phyloP scores from a whole-genome alignment of 306 rosid genomes.

The Vicia villosa region DNA sequence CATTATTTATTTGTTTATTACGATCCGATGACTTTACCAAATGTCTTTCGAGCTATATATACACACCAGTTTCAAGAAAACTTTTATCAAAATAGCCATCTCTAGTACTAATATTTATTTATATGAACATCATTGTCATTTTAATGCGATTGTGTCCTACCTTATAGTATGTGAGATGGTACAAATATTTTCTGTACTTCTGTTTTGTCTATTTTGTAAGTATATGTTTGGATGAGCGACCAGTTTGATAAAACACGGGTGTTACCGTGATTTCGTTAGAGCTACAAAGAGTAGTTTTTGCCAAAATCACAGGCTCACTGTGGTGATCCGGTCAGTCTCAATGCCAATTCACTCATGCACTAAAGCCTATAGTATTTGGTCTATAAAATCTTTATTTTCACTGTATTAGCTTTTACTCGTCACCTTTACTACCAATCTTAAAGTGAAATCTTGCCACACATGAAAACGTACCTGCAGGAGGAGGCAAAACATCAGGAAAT shows the following conservation, averaged over 20 bases:
- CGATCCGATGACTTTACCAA: slow-evolving; percentile 27
- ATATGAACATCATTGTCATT: slow-evolving; percentile 8
- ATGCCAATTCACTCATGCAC: background rate
- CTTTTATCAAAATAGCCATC: background rate
- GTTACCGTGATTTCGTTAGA: background rate
- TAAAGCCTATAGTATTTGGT: background rate
- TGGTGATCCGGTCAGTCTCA: background rate
- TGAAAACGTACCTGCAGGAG: slow-evolving; percentile 49
- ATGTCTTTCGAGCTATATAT: slow-evolving; percentile 9
- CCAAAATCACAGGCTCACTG: background rate
- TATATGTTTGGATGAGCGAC: background rate
- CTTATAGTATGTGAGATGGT: background rate
- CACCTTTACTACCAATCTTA: background rate
- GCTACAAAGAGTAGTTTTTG: slow-evolving; percentile 1
- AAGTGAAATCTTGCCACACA: background rate
- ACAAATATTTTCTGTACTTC: background rate
- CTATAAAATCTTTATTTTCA: slow-evolving; percentile 10
- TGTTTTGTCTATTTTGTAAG: background rate
- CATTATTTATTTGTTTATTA: slow-evolving; percentile 7
- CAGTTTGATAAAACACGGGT: background rate
- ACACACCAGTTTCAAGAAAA: background rate
- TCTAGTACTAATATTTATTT: slow-evolving; percentile 20
- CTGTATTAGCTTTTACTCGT: slow-evolving; percentile 8
- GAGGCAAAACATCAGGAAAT: slow-evolving; percentile 60
- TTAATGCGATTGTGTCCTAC: slow-evolving; percentile 1